A percentile compares a stretch with the other conserved stretches of the same genome.
These are phyloP conservation scores for Citrus reticulata DNA, from an alignment of 345 rosid species.

Conservation along the genomic window DNA sequence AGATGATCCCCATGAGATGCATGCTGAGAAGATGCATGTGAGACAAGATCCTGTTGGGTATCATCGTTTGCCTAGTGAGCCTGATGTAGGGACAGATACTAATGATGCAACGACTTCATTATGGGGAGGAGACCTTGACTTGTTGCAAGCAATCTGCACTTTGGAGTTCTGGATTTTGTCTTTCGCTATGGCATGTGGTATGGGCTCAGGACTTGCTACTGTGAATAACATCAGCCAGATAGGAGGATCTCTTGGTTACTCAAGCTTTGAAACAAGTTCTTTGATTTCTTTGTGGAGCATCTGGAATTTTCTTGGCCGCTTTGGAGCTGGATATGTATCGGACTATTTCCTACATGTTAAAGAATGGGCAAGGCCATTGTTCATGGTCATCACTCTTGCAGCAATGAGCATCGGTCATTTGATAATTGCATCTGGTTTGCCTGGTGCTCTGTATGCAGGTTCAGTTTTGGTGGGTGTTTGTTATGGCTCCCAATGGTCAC, in stretches of 20 bases:
- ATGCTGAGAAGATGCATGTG: background rate
- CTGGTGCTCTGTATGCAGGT: constrained; percentile 39
- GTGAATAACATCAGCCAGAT: constrained; percentile 52
- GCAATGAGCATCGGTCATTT: constrained; percentile 39
- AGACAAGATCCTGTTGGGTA: constrained; percentile 7
- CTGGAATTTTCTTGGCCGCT: constrained; percentile 92
- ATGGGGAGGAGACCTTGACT: constrained; percentile 22
- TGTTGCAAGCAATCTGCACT: constrained; percentile 33
- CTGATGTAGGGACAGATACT: constrained; percentile 2
- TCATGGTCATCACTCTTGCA: constrained; percentile 48
- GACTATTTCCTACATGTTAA: constrained; percentile 34
- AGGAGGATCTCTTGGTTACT: constrained; percentile 49
- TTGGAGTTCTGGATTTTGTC: constrained; percentile 46
- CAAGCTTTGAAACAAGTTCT: constrained; percentile 52
- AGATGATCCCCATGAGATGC: constrained; percentile 1
- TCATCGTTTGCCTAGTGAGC: constrained; percentile 8
- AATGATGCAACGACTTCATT: background rate
- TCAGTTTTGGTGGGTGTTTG: constrained; percentile 46
- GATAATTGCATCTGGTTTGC: constrained; percentile 46
- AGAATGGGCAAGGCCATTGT: constrained; percentile 49
- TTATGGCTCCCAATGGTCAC: constrained; percentile 57
- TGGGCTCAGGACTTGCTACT: constrained; percentile 56
- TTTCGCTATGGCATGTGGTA: constrained; percentile 50
- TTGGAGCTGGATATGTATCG: constrained; percentile 69
- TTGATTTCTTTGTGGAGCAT: constrained; percentile 73